Base-by-base conservation (phyloP, 805 yeast genomes). In the Blastobotrys robertii region DNA sequence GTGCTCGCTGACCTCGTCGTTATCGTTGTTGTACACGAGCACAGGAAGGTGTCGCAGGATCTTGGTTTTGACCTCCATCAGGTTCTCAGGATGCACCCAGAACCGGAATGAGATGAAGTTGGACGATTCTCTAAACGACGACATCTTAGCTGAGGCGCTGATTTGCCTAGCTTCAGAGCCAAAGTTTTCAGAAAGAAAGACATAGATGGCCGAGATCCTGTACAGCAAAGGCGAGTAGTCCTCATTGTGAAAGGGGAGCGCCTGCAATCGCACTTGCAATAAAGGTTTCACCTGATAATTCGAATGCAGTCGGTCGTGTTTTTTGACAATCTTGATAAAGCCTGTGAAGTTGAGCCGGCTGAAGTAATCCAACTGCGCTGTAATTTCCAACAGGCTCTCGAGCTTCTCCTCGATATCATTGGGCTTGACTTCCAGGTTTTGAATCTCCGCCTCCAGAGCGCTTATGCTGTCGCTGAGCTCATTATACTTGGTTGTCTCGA, bases 11-110 rank as follows among this genome's bases (percentile, higher is more conserved):
- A 49, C 73, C 34, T 72, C 76, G 44, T 72, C 77, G 37, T 67
- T 74, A 44, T 70, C 69, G 39, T 65, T 71, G 51, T 72, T 69
- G 50, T 87, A 92, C 38, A 90, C 83, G 49, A 90, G 72, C 4
- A 88, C 94, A 1, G 98, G 98, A 51, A 90, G 74, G 56, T 86
- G 94, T 61, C 97, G 81, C 59, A 90, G 74, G 51, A 90, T 84
- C 46, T 87, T 79, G n/a, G 97, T 86, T 67, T 90, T 90, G 44
- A 88, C 95, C 66, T 90, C 97, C 96, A 90, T 88, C 59, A 92
- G 61, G 60, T 86, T 84, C 54, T 92, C 98, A n/a, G 90, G 88
- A 61, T 90, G 97, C 36, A 92, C 74, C 98, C 98, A 90, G 63
- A 90, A 90, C 65, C 84, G 86, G 64, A 81, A 79, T 11, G 85